A percentile compares a stretch with the other conserved stretches of the same genome.
phyloP scores from a whole-genome alignment of 2,329 filamentous ascomycete genomes.

The Neopestalotiopsis clavispora region DNA sequence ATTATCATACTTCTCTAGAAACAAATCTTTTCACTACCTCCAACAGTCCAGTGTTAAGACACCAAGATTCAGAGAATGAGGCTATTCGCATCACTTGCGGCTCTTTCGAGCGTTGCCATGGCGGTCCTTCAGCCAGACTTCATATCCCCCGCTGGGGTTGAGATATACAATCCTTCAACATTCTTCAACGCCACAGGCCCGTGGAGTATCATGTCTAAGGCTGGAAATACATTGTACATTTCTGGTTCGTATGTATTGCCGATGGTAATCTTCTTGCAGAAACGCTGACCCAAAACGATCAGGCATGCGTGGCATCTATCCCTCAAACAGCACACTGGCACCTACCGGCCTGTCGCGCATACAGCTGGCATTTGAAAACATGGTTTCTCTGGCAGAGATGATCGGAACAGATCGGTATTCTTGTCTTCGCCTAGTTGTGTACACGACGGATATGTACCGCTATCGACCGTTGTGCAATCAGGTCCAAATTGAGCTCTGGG shows the following conservation, averaged over 20 bases:
- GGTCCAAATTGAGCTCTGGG: constrained; percentile 37
- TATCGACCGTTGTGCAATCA: constrained; percentile 38
- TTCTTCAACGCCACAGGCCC: constrained; percentile 34
- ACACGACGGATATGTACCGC: constrained; percentile 39
- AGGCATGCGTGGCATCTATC: constrained; percentile 40
- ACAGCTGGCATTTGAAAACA: constrained; percentile 38
- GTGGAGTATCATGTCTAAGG: constrained; percentile 36
- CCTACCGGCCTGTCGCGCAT: constrained; percentile 33
- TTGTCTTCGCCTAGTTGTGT: constrained; percentile 32
- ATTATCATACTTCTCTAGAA: no score
- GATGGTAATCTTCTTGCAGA: background rate
- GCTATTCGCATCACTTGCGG: background rate
- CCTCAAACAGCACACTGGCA: constrained; percentile 34
- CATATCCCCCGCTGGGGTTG: constrained; percentile 32
- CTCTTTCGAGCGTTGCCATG: background rate
- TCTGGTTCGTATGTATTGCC: constrained; percentile 23
- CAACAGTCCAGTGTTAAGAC: background rate
- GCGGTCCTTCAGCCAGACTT: constrained; percentile 28
- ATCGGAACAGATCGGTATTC: constrained; percentile 28
- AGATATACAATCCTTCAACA: constrained; percentile 32
- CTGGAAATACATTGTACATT: constrained; percentile 35
- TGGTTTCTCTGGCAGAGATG: constrained; percentile 35
- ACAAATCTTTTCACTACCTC: no score
- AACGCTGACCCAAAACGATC: background rate
- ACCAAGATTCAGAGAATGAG: background rate